Conservation (phyloP, 139 green algal species). For the Chlorella sorokiniana region DNA sequence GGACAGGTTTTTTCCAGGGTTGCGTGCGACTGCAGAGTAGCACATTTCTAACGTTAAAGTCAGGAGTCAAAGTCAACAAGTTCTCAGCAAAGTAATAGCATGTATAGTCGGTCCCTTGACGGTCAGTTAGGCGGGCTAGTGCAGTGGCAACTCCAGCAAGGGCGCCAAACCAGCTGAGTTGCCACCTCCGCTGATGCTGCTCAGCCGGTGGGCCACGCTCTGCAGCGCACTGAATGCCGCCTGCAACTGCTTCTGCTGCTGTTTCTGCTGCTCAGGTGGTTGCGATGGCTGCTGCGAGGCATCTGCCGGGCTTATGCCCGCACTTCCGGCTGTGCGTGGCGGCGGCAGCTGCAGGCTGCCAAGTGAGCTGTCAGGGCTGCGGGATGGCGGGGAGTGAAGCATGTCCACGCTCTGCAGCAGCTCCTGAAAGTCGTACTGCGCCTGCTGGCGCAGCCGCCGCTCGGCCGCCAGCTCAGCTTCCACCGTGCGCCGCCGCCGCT, state of each 20-base stretch:
- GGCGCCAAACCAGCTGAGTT: background rate
- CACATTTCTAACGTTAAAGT: no score
- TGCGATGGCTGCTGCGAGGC: background rate
- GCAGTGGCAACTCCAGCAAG: background rate
- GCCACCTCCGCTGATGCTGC: conserved; percentile 10
- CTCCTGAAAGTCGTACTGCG: conserved; percentile 29
- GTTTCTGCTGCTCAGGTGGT: background rate
- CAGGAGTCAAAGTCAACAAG: no score
- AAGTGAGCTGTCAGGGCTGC: background rate
- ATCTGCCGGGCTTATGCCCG: background rate
- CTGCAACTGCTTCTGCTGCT: conserved; percentile 6
- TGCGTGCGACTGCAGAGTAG: no score
- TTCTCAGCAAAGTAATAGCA: no score
- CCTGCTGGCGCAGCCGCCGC: conserved; percentile 14
- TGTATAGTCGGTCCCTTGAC: background rate
- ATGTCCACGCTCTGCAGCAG: conserved; percentile 18
- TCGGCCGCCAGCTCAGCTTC: conserved; percentile 17
- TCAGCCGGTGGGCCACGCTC: conserved; percentile 2
- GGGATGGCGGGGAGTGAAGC: background rate
- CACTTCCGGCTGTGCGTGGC: background rate
- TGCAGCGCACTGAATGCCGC: conserved; percentile 1
- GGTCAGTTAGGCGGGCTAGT: no score
- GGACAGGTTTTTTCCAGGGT: no score
- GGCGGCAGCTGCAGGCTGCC: background rate
- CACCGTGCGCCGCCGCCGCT: conserved; percentile 32